Base-by-base conservation (phyloP, 176 grass and related monocot genomes). In the Bromus sterilis region DNA sequence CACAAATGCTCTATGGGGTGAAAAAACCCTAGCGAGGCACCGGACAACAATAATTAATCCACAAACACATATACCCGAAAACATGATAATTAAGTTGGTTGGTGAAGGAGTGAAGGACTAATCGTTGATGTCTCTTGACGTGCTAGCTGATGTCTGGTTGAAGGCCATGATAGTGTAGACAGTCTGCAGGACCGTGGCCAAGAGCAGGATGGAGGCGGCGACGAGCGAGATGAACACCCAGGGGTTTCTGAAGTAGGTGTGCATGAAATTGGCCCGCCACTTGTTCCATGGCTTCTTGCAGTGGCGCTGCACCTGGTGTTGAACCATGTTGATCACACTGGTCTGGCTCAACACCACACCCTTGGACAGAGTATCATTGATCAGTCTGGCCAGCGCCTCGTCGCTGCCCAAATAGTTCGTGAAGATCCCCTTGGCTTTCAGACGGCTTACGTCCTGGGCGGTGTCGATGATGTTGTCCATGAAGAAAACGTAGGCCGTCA, bases 391-490 rank as follows among this genome's bases (percentile, higher is more conserved):
- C 53, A 78, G 33, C 18, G 4, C 48, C 37, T 56, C 49, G 51
- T 88, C 64, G 49, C 80, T 88, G 12, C 86, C 29, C 1, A 83
- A 0, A 4, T 1, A 0, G 4, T 20, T 72, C 1, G 41, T 5
- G 11, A 88, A 25, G 21, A 88, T 35, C 11, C 49, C 80, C 14
- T 62, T 80, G 10, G 78, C 69, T 41, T 74, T 82, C 16, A 93
- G 74, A 18, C 90, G 58, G 39, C 66, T 85, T 20, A 90, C 88
- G 16, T 93, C 91, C 71, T 71, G 71, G 39, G 69, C 78, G 0
- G 48, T 21, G 48, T 53, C 48, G 48, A 53, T 53, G 48, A 53
- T 21, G 48, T 21, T 6, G 48, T 53, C 48, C 48, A 53, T 53
- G 16, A 53, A 21, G 48, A 7, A 53, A 0, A 53, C 48, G 6